phyloP scores from a whole-genome alignment of 73 alveolate species.

The Symbiodinium natans region DNA sequence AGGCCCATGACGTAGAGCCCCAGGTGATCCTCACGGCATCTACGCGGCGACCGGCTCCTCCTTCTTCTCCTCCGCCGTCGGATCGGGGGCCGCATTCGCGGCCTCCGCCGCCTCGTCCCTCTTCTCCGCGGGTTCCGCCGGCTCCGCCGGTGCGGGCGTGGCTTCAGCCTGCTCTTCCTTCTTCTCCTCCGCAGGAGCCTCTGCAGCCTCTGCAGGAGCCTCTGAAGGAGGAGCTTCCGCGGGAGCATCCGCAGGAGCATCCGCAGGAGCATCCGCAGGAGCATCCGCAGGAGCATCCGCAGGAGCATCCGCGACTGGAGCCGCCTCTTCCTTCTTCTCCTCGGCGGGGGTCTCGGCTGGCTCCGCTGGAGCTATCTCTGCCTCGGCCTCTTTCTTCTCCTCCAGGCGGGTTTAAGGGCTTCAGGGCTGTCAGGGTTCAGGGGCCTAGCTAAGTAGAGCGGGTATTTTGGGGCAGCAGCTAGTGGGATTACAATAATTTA shows the following conservation, averaged over 20 bases:
- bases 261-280: not conserved
- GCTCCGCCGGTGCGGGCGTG: not conserved
- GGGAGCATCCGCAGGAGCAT: not conserved
- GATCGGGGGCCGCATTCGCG: not conserved
- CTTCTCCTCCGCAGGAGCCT: slow-evolving; percentile 1
- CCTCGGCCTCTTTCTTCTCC: not conserved
- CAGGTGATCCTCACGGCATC: not conserved
- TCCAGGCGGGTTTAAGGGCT: not conserved
- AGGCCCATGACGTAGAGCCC: too few species aligned
- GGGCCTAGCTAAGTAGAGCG: too few species aligned
- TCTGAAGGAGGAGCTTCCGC: not conserved
- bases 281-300: not conserved
- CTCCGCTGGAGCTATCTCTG: not conserved
- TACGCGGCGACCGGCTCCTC: not conserved
- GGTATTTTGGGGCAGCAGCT: too few species aligned
- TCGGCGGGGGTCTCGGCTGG: not conserved
- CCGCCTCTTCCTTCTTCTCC: not conserved
- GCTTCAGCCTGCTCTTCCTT: slow-evolving; percentile 22
- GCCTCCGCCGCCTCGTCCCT: slow-evolving; percentile 16
- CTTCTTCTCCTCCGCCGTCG: slow-evolving; percentile 22
- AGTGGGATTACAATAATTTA: too few species aligned
- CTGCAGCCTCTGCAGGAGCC: not conserved
- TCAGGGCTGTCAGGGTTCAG: not conserved
- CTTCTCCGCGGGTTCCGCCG: not conserved
- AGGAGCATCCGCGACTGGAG: not conserved